Evolutionary conservation across 148 eudicot species (phyloP), one percentile per base, ranked within the genome.

Genomic region (Chenopodium quinoa): DNA sequence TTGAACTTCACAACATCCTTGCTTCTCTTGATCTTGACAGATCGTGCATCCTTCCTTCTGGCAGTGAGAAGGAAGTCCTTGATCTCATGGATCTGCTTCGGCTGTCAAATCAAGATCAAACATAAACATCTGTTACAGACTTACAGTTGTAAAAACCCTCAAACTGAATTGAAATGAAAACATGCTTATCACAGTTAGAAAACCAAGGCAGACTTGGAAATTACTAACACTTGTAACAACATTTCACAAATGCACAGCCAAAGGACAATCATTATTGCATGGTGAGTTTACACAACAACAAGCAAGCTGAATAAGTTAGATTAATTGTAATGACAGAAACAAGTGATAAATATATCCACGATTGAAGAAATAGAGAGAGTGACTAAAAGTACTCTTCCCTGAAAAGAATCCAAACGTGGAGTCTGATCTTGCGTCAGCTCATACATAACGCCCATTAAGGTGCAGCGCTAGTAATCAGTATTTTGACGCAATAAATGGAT

Each of bases 1-100:
- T 89, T 89, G 88, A 89, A 89, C 88, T 89, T 89, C 46, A 87
- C 90, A 3, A 82, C 89, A 87, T 87, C 90, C 81, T 84, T 89
- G 85, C 90, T 83, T 44, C 83, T 87, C 86, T 89, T 88, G 46
- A 89, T 89, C 75, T 89, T 89, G 50, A 89, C 88, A 0, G 89
- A 89, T 2, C 89, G 80, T 12, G 91, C 91, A 88, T 89, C 91
- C 80, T 89, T 89, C 86, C 91, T 89, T 79, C 90, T 86, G 31
- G 91, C 90, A 1, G 91, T 89, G 8, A 89, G 90, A 79, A 89
- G 91, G 83, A 89, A 89, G 85, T 89, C 91, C 86, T 89, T 89
- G 82, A 89, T 89, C 83, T 89, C 91, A 34, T 87, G 90, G 73
- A 89, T 87, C 84, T 87, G 91, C 90, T 89, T 89, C 54, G 90